Evolutionary conservation across 2,329 filamentous ascomycete genomes (phyloP), one percentile per base, ranked within the genome.

Genomic region (Epichloe brachyelytri): DNA sequence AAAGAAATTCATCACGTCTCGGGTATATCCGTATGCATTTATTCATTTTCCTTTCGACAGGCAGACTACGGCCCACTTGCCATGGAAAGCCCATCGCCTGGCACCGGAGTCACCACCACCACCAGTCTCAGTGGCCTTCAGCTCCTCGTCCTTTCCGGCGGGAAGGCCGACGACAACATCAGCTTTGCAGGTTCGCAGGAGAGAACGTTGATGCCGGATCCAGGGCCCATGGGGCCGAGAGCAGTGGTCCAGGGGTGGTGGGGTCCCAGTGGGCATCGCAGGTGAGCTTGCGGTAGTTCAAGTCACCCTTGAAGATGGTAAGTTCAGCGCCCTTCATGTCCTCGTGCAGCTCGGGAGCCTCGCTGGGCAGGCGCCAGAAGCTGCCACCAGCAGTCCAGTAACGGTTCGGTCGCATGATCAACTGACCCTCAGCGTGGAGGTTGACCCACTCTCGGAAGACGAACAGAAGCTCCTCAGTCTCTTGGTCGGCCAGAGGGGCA

Each of bases 131-230:
- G 71, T 76, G 8, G 77, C 73, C 57, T 77, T 81, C 49, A 97
- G 72, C 64, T 83, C 80, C 70, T 96, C 89, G 62, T 98, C 93
- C 63, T 85, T 79, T 6, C 91, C 90, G 8, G 80, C 67, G 14
- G 82, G 76, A n/a, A 98, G 73, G 0, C 89, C 91, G 26, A 96
- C 93, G 0, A 97, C 88, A 7, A 94, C 88, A 63, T 98, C 93
- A 0, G 91, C 91, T 71, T 98, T 98, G 75, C 91, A 96, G 0
- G 93, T 98, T 52, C 93, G 80, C 55, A 98, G 76, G 93, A 86
- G 30, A 98, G 75, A 3, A 91, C 78, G 54, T 95, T 89, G 51
- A 97, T 68, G 1, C 88, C 89, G 0, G 88, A 95, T 0, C 79
- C 80, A 0, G 81, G 80, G 0, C 91, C 91, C 48, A 98, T 71